These are phyloP conservation scores for Rhodotorula glutinis DNA, from an alignment of 1,284 basidiomycete species.

Conservation along the genomic window DNA sequence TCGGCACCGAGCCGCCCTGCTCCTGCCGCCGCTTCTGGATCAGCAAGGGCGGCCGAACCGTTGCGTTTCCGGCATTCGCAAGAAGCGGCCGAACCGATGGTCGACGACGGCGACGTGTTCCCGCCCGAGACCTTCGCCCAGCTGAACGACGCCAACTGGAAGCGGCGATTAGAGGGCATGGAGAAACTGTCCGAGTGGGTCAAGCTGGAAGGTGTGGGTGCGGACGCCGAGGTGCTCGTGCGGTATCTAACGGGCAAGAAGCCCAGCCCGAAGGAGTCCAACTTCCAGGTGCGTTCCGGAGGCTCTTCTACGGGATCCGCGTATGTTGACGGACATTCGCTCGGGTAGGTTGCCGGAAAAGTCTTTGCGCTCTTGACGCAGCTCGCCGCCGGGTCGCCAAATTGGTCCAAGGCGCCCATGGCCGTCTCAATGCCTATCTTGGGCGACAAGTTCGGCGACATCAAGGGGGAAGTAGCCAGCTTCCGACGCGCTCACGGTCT, in stretches of 20 bases:
- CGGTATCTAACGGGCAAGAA: conserved; percentile 81
- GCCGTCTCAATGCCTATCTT: conserved; percentile 81
- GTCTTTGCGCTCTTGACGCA: conserved; percentile 71
- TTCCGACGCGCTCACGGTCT: conserved; percentile 76
- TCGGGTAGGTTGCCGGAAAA: conserved; percentile 75
- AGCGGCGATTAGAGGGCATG: conserved; percentile 78
- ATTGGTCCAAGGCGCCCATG: conserved; percentile 80
- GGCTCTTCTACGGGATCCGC: not conserved
- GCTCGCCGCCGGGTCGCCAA: conserved; percentile 73
- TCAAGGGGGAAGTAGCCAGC: conserved; percentile 96
- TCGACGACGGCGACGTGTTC: conserved; percentile 50
- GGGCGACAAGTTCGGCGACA: conserved; percentile 91
- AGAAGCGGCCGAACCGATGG: conserved; percentile 77
- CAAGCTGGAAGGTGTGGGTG: conserved; percentile 59
- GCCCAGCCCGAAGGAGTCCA: conserved; percentile 93
- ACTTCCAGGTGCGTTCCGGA: conserved; percentile 75
- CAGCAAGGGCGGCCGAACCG: conserved; percentile 64
- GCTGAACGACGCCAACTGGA: conserved; percentile 87
- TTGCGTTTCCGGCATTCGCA: conserved; percentile 88
- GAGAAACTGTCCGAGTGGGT: conserved; percentile 85
- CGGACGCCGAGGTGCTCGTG: conserved; percentile 86
- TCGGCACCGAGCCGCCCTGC: conserved; percentile 50
- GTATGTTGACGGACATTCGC: not conserved
- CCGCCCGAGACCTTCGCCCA: conserved; percentile 69
- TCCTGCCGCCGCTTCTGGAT: conserved; percentile 46